A percentile compares a stretch with the other conserved stretches of the same genome.
phyloP scores from a whole-genome alignment of 75 land plant genomes.

The Picea sitchensis region DNA sequence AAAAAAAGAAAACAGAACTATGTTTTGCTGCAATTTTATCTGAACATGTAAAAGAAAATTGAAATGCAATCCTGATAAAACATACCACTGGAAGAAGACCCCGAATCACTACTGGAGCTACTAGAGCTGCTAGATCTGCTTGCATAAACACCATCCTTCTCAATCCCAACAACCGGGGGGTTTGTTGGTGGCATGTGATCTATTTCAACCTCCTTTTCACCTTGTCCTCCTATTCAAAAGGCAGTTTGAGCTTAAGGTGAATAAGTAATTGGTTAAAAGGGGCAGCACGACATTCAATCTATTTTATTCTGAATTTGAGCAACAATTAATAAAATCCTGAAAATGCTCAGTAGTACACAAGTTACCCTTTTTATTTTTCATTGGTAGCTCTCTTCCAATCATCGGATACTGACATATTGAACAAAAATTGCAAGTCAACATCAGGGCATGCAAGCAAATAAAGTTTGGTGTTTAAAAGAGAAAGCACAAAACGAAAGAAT shows the following conservation, averaged over 20 bases:
- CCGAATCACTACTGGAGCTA: slow-evolving; percentile 66
- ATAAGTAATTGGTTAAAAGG: neutral
- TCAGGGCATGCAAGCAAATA: neutral
- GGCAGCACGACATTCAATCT: neutral
- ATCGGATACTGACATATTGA: neutral
- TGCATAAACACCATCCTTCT: slow-evolving; percentile 28
- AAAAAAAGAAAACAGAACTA: neutral
- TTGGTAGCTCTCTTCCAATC: slow-evolving; percentile 13
- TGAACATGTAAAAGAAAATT: neutral
- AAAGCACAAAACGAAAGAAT: neutral
- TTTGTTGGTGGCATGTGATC: slow-evolving; percentile 13
- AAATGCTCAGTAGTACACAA: neutral
- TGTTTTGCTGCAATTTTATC: neutral
- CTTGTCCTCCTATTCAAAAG: slow-evolving; percentile 19
- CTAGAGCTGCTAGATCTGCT: slow-evolving; percentile 50
- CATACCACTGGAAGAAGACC: slow-evolving; percentile 80
- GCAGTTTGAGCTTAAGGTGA: slow-evolving; percentile 1
- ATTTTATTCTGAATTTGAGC: neutral
- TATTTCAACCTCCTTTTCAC: slow-evolving; percentile 13
- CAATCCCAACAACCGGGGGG: slow-evolving; percentile 20
- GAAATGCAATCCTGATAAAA: neutral
- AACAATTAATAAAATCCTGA: neutral
- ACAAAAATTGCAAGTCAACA: neutral
- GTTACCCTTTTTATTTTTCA: slow-evolving; percentile 14
- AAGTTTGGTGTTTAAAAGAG: neutral